Evolutionary conservation across 257 asterid genomes (phyloP).

Genomic region (Solanum sparsipilum): DNA sequence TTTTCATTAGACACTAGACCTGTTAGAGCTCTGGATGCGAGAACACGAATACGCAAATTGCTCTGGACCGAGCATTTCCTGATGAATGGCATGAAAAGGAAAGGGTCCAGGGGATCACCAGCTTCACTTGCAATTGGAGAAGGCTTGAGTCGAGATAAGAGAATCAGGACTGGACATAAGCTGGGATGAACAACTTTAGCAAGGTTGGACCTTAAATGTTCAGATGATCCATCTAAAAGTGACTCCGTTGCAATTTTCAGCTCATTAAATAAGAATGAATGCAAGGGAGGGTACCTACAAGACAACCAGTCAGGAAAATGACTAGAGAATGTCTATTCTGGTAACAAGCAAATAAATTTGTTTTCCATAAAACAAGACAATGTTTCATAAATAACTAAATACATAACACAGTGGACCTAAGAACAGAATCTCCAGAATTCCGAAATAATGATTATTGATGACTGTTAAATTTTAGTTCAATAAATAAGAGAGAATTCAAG

Average conservation of each 20-base stretch:
- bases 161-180: conserved; percentile 84
- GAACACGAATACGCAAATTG: conserved; percentile 71
- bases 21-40: conserved; percentile 78
- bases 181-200: conserved; percentile 79
- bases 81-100: conserved; percentile 75
- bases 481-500: conserved; percentile 59
- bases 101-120: conserved; percentile 81
- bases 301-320: background rate
- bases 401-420: background rate
- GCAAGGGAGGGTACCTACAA: conserved; percentile 83
- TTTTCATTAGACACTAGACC: conserved; percentile 82
- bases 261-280: conserved; percentile 67
- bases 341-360: background rate
- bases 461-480: conserved; percentile 59
- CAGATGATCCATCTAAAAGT: conserved; percentile 45
- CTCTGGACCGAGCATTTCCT: conserved; percentile 79
- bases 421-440: background rate
- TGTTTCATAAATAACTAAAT: background rate
- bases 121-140: conserved; percentile 65
- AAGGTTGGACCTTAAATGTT: conserved; percentile 42
- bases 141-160: conserved; percentile 83
- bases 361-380: background rate
- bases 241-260: conserved; percentile 71
- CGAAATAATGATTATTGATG: background rate
- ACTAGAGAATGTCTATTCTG: background rate